These are phyloP conservation scores for Sporothrix dimorphospora DNA, from an alignment of 2,329 filamentous ascomycete species.

Conservation along the genomic window DNA sequence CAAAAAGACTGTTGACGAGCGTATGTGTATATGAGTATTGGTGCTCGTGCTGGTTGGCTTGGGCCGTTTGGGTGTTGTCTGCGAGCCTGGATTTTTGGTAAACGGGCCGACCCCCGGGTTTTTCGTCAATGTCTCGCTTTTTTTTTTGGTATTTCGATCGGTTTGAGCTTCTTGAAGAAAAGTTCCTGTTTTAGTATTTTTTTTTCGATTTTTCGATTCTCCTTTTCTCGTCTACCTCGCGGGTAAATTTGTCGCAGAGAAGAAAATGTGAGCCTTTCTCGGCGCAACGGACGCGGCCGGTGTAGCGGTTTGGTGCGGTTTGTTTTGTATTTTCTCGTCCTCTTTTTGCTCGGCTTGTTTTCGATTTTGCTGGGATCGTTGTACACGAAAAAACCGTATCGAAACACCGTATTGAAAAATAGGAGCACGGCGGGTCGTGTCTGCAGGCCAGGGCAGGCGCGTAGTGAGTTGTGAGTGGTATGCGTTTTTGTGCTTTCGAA, in stretches of 20 bases:
- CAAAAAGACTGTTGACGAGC: background rate
- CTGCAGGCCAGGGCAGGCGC: conserved; percentile 13
- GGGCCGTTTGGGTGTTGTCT: background rate
- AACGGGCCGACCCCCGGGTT: conserved; percentile 12
- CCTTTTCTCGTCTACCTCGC: background rate
- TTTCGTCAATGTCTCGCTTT: conserved; percentile 4
- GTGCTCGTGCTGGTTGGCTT: background rate
- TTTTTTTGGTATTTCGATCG: background rate
- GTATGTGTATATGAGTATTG: too few species aligned
- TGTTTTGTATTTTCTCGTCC: background rate
- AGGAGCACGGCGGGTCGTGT: conserved; percentile 16
- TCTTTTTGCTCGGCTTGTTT: background rate
- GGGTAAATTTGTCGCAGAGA: conserved; percentile 19
- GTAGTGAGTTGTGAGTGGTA: background rate
- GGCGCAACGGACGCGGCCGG: conserved; percentile 21
- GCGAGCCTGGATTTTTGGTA: background rate
- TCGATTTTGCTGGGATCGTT: background rate
- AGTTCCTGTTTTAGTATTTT: too few species aligned
- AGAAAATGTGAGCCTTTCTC: background rate
- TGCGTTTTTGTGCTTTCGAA: background rate
- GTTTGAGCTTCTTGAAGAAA: too few species aligned
- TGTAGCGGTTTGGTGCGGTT: conserved; percentile 3
- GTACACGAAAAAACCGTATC: conserved; percentile 22
- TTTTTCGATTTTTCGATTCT: background rate
- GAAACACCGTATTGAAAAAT: background rate